Conservation (phyloP, 208 protist species). For the Acanthamoeba lenticulata region DNA sequence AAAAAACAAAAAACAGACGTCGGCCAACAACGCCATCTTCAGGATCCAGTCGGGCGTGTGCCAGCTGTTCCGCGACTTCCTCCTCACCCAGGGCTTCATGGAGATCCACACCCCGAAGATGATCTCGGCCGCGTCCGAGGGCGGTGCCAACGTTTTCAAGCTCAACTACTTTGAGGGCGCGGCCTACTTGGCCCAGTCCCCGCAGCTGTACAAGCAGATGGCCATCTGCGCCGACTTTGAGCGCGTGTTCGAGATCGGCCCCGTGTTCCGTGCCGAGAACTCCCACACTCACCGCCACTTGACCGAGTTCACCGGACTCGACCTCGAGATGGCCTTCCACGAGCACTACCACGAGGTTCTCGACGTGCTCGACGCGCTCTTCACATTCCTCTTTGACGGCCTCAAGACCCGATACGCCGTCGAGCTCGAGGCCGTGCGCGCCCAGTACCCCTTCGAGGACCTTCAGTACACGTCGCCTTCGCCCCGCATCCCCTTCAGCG, state of each 20-base stretch:
- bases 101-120: conserved; percentile 99
- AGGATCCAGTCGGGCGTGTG: conserved; percentile 93
- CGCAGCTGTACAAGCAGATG: conserved; percentile 99
- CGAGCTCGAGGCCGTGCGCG: conserved; percentile 90
- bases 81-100: conserved; percentile 94
- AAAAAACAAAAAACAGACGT: too few species aligned
- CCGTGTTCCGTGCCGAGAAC: conserved; percentile 96
- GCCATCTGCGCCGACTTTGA: conserved; percentile 96
- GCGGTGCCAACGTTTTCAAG: conserved; percentile 92
- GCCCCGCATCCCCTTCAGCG: not conserved
- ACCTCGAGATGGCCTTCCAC: conserved; percentile 99
- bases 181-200: conserved; percentile 98
- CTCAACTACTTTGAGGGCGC: conserved; percentile 89
- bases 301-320: conserved; percentile 99
- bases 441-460: conserved; percentile 95
- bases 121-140: conserved; percentile 97
- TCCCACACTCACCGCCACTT: conserved; percentile 99
- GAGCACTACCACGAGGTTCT: conserved; percentile 99
- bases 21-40: conserved; percentile 97
- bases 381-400: conserved; percentile 96
- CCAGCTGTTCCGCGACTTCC: conserved; percentile 96
- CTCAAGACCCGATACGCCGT: conserved; percentile 88
- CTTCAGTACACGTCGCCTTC: conserved; percentile 84
- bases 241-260: conserved; percentile 89
- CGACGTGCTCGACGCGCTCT: conserved; percentile 95